Base-by-base conservation (phyloP, 352 stramenopile species). In the Aphanomyces euteiches region DNA sequence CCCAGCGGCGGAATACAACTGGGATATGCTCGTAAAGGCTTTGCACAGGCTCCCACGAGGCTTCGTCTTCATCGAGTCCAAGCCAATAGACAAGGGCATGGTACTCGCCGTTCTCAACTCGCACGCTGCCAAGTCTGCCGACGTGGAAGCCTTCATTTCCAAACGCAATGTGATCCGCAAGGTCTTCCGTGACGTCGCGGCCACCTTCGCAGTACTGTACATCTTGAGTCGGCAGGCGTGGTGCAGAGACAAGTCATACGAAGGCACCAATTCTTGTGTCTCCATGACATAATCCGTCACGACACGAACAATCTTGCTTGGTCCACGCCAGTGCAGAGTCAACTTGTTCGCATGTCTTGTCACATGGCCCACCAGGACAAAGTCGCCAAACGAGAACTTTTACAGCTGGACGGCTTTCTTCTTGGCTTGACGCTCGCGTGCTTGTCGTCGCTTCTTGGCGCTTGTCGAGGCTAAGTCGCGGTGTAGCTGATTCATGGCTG, bases 151-250 rank as follows among this genome's bases (percentile, higher is more conserved):
- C 56, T 48, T 47, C 12, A 2, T 61, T 2, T 13, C 56, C 56
- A 21, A 61, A 61, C 1, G 56, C 56, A 61, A 61, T 61, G 0
- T 61, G 56, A 13, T 36, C 2, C 2, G 1, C 13, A 2, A 66
- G 43, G 34, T 66, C 58, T 66, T 56, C 58, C 8, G 58, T 66
- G 13, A 66, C 58, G 1, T 66, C 58, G 1, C 58, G 13, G 13
- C 38, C 41, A 1, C 48, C 64, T 53, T 66, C 58, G 28, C 28
- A 28, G 2, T 28, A n/a, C n/a, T 12, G 34, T 66, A 66, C 58
- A 66, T 66, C 58, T 66, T 66, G 58, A 66, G 58, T 15, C 58
- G 58, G 3, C 58, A 54, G 1, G 58, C 58, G 3, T 66, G 58
- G 28, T 66, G 58, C 1, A 56, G 38, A 2, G 56, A 19, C 2